Evolutionary conservation across 1,284 basidiomycete genomes (phyloP), one percentile per base, ranked within the genome.

Genomic region (Sanguinoderma infundibulare): DNA sequence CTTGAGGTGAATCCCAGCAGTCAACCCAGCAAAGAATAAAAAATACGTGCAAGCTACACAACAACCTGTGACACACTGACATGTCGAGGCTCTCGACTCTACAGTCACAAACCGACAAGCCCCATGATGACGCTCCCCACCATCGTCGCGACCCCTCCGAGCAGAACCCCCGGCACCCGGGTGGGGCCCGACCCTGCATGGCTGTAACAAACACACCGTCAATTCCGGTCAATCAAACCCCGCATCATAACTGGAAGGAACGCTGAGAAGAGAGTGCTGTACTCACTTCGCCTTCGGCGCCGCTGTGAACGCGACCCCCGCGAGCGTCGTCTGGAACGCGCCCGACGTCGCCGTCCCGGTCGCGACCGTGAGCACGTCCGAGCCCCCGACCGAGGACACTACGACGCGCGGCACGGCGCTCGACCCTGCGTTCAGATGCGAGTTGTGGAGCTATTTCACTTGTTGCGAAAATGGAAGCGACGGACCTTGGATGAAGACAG

Each of bases 341-440:
- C 35, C 36, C 8, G 44, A 24, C 12, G n/a, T n/a, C n/a, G 53
- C 62, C 5, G 64, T 61, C n/a, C 61, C 66, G 1, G 63, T 70
- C 12, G 66, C 68, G 47, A 73, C 59, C 6, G 63, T 65, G 49
- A 65, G 55, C 28, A 30, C 63, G 8, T n/a, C n/a, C n/a, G 39
- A 6, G 2, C 61, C 64, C 12, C 59, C 59, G 22, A 61, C 36
- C 10, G 69, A 69, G 15, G 71, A 72, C 26, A 73, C 70, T 56
- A 70, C 63, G 22, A 72, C 70, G 22, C 70, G 49, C 14, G 72
- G 72, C 4, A 62, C 59, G n/a, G 64, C 64, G 60, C 55, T 67
- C 26, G 64, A 50, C 24, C 67, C 68, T 72, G 50, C 26, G n/a
- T n/a, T n/a, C n/a, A n/a, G 26, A 14, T 20, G 34, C 22, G 46